phyloP scores from a whole-genome alignment of 2,329 filamentous ascomycete species.

The Orbilia blumenaviensis region DNA sequence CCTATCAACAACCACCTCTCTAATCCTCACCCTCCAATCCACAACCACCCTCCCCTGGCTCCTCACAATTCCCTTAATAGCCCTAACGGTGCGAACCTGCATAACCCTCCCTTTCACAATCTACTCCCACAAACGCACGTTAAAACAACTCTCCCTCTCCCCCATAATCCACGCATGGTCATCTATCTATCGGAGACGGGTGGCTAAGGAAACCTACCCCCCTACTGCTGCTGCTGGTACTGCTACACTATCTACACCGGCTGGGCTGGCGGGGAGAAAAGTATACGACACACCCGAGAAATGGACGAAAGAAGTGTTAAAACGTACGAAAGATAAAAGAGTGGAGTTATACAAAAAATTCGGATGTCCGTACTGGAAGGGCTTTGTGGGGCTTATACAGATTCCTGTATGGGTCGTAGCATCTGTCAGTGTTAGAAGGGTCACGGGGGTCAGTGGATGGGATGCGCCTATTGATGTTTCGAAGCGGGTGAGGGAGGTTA shows the following conservation, averaged over 20 bases:
- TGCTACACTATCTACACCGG: no score
- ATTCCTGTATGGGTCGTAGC: conserved; percentile 56
- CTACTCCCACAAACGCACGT: conserved; percentile 54
- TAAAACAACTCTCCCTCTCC: conserved; percentile 49
- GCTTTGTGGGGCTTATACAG: conserved; percentile 54
- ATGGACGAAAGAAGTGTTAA: conserved; percentile 53
- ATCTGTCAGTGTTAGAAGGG: conserved; percentile 53
- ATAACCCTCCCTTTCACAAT: conserved; percentile 56
- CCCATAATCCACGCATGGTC: conserved; percentile 55
- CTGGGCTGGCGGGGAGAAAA: conserved; percentile 16
- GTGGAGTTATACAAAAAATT: conserved; percentile 54
- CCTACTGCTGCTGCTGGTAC: no score
- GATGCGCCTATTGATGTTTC: background rate
- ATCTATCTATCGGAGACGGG: conserved; percentile 19
- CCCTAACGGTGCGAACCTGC: conserved; percentile 54
- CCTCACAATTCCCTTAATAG: conserved; percentile 55
- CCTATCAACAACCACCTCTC: conserved; percentile 26
- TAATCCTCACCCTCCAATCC: conserved; percentile 55
- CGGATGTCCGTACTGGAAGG: conserved; percentile 56
- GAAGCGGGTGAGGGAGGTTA: background rate
- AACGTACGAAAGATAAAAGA: conserved; percentile 36
- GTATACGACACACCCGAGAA: conserved; percentile 34
- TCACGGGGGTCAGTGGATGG: conserved; percentile 20
- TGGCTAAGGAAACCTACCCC: conserved; percentile 15
- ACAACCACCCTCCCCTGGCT: conserved; percentile 55